Base-by-base conservation (phyloP, 345 rosid species). In the Boechera divaricarpa region DNA sequence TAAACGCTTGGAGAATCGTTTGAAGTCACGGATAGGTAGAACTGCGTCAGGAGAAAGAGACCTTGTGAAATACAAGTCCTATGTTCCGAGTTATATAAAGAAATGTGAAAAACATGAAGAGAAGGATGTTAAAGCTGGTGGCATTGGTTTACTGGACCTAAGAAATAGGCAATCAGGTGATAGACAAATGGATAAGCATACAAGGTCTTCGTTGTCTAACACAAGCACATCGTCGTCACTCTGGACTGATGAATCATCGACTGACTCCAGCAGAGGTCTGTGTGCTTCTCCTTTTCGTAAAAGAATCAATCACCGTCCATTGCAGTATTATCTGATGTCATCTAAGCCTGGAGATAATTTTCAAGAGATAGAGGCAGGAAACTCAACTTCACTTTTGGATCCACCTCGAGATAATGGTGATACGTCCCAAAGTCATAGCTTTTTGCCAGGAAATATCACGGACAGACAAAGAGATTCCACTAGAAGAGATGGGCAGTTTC, bases 41-140 rank as follows among this genome's bases (percentile, higher is more conserved):
- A 78, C 82, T 0, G 60, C 82, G 0, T 79, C 82, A 0, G 78
- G 82, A 28, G 82, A 79, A 28, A 62, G 82, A 56, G 79, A 74
- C 2, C 49, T 61, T 63, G 89, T 92, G 36, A 94, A 87, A 75
- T 86, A 87, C 81, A 92, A 90, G 92, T 90, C 97, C 0, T 84
- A 85, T 42, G 81, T 94, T 76, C 97, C 98, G 42, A 86, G 85
- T 79, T 94, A 86, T 85, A 72, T 88, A 44, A 87, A 87, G 89
- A 83, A 77, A 79, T 83, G 86, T 48, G 82, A 81, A 47, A 79
- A 80, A 4, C 81, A 51, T 44, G 78, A 80, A 62, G 91, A 84
- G 64, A 89, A 82, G 54, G 83, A 73, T 69, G 79, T 87, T 65
- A 88, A 88, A 72, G 80, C 90, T 69, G 97, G 92, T 67, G 69